Conservation (phyloP, 441 rosid species). For the Adansonia madagascariensis region DNA sequence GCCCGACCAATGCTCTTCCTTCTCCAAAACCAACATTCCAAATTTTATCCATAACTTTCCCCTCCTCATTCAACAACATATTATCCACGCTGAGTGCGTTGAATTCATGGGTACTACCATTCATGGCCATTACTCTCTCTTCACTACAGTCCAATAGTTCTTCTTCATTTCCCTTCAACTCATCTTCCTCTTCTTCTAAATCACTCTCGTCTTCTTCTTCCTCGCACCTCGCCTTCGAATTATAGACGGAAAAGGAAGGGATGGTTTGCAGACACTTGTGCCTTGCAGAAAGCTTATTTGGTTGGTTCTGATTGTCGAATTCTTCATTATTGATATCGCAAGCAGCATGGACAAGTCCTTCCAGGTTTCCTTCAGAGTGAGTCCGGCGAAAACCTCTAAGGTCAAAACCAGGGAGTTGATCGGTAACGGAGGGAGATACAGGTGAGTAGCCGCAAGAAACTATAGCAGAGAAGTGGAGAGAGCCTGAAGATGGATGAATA, state of each 20-base stretch:
- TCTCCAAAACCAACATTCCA: neutral
- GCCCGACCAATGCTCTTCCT: neutral
- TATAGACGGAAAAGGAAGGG: slow-evolving; percentile 41
- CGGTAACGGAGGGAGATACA: neutral
- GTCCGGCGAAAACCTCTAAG: slow-evolving; percentile 47
- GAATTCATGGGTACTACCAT: neutral
- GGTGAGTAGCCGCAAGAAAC: slow-evolving; percentile 52
- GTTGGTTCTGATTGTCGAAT: slow-evolving; percentile 17
- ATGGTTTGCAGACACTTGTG: slow-evolving; percentile 37
- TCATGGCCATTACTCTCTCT: neutral
- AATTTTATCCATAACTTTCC: neutral
- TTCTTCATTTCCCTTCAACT: slow-evolving; percentile 15
- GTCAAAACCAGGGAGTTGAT: neutral
- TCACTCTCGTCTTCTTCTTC: slow-evolving; percentile 23
- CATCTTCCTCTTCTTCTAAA: slow-evolving; percentile 2
- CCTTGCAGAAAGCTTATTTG: slow-evolving; percentile 39
- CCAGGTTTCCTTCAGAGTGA: slow-evolving; percentile 59
- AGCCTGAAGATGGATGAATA: slow-evolving; percentile 26
- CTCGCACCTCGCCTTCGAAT: slow-evolving; percentile 1
- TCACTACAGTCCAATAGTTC: no score
- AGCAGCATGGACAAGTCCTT: slow-evolving; percentile 40
- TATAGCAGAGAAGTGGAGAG: slow-evolving; percentile 27
- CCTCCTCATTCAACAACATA: slow-evolving; percentile 7
- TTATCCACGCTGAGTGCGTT: slow-evolving; percentile 12
- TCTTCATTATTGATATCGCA: slow-evolving; percentile 26